These are phyloP conservation scores for Centrapalus pauciflorus DNA, from an alignment of 129 eudicot species.

Conservation along the genomic window DNA sequence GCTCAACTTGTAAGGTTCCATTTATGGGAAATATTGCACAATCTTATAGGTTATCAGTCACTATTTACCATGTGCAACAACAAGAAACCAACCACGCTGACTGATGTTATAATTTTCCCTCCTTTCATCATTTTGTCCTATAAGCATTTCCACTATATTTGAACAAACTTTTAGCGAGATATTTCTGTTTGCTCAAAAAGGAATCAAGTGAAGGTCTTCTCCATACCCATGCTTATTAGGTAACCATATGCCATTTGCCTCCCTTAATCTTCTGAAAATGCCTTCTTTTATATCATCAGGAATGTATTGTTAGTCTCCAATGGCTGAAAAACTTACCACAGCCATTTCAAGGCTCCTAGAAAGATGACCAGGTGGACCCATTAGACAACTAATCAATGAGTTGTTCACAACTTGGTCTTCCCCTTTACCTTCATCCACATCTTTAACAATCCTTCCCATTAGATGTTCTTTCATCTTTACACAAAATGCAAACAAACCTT, in stretches of 20 bases:
- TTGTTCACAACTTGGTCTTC: not conserved
- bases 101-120: not conserved
- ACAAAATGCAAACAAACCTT: not conserved
- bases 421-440: not conserved
- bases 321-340: not conserved
- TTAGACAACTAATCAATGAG: conserved; percentile 9
- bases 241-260: not conserved
- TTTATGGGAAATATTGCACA: not conserved
- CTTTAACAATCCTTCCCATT: not conserved
- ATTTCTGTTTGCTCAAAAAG: not conserved
- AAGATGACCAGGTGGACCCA: not conserved
- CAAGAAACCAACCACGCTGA: not conserved
- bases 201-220: not conserved
- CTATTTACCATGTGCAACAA: not conserved
- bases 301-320: not conserved
- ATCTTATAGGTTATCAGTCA: not conserved
- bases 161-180: not conserved
- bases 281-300: not conserved
- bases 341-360: not conserved
- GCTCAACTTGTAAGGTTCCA: not conserved
- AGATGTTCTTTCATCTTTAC: not conserved
- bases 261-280: not conserved
- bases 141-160: not conserved
- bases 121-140: not conserved
- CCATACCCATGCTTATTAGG: not conserved